Conservation (phyloP, 768 basidiomycete genomes). For the Panaeolus papilionaceus region DNA sequence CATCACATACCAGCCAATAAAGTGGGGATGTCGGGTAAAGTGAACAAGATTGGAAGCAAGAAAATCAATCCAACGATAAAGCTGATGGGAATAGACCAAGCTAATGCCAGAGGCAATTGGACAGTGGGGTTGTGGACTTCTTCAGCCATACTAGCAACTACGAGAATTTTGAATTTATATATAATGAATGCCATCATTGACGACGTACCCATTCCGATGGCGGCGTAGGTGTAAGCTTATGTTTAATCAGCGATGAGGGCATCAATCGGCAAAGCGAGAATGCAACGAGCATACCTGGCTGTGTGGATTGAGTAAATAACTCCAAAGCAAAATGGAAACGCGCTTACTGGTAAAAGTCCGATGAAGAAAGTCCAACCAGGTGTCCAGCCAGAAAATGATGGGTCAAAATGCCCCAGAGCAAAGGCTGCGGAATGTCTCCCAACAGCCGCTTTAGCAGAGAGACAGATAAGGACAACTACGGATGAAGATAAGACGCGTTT, state of each 20-base stretch:
- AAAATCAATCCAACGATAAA: constrained; percentile 57
- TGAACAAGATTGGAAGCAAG: constrained; percentile 69
- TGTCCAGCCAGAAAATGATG: constrained; percentile 70
- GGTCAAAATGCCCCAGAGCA: constrained; percentile 64
- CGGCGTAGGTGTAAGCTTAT: constrained; percentile 59
- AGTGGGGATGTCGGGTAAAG: constrained; percentile 61
- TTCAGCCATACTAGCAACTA: constrained; percentile 71
- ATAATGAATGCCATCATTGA: background rate
- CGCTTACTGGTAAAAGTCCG: constrained; percentile 59
- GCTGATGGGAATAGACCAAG: constrained; percentile 59
- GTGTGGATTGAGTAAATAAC: constrained; percentile 15
- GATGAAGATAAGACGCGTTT: background rate
- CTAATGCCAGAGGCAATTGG: constrained; percentile 61
- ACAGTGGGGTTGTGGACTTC: constrained; percentile 65
- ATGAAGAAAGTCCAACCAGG: constrained; percentile 76
- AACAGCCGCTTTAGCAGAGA: constrained; percentile 61
- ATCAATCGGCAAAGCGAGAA: background rate
- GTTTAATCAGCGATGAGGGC: background rate
- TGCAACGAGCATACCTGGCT: constrained; percentile 38
- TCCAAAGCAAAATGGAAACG: background rate
- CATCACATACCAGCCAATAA: constrained; percentile 52
- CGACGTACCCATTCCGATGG: constrained; percentile 64
- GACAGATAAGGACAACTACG: constrained; percentile 58
- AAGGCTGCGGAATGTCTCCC: constrained; percentile 61
- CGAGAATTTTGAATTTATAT: constrained; percentile 6